Base-by-base conservation (phyloP, 202 grass and related monocot genomes). In the Schoenoplectus tabernaemontani region DNA sequence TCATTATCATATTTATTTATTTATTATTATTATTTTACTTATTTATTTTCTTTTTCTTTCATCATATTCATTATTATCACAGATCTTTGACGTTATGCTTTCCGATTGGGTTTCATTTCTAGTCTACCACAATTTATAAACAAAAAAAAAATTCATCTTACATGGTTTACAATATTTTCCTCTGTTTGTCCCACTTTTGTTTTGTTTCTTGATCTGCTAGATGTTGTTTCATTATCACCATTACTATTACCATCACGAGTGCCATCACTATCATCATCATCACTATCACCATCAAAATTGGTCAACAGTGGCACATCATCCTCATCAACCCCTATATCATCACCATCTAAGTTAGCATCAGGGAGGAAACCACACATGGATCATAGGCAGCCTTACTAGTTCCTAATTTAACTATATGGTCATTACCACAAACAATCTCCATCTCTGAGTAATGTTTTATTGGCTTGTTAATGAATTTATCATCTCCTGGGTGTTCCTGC, bases 391-490 rank as follows among this genome's bases (percentile, higher is more conserved):
- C 43, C 17, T 75, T 54, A 33, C 5, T 54, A 53, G 16, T 24
- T 23, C 19, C 48, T 50, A 50, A 26, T 28, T 75, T 44, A 1
- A 50, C 23, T 75, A 32, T 23, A 50, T 75, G 22, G 24, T 75
- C 70, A 50, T 48, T 50, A 23, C 70, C 70, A 54, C 43, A 75
- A 7, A 75, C 70, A 30, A 75, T 75, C 42, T 75, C 70, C 70
- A 75, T 33, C 30, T 75, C 70, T 0, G 5, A 1, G 30, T 75
- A 75, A 44, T 50, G 16, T 75, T 54, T 75, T 75, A 75, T 75
- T 15, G 70, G 70, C 70, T 51, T 75, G 70, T 75, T 75, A 30
- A 75, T 75, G 30, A 75, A 75, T 32, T 75, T 44, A 44, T 75
- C 70, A 24, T 75, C 70, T 50, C 43, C 24, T 15, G 43, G 70